Evolutionary conservation across 768 basidiomycete genomes (phyloP).

Genomic region (Neoboletus subvelutipes): DNA sequence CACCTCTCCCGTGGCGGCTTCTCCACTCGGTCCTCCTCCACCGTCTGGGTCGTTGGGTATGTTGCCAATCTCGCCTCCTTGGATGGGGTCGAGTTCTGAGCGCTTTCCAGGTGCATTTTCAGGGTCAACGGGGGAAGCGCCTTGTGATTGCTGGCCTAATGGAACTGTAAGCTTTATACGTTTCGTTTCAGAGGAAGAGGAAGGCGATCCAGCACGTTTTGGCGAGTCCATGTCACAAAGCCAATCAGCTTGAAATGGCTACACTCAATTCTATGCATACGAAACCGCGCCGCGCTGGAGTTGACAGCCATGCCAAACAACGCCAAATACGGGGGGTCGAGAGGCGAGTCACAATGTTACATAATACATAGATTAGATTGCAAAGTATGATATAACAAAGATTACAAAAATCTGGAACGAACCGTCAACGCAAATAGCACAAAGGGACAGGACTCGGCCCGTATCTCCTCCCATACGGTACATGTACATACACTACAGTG

Average conservation of each 20-base stretch:
- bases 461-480: not conserved
- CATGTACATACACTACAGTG: not conserved
- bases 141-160: conserved; percentile 49
- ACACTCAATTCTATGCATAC: conserved; percentile 12
- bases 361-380: not conserved
- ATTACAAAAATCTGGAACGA: not conserved
- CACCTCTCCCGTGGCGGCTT: conserved; percentile 33
- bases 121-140: conserved; percentile 74
- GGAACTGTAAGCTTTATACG: conserved; percentile 56
- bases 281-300: conserved; percentile 6
- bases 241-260: conserved; percentile 27
- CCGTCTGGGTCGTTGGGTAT: conserved; percentile 43
- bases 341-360: not conserved
- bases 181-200: conserved; percentile 54
- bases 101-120: conserved; percentile 83
- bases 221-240: conserved; percentile 55
- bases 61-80: conserved; percentile 77
- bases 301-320: conserved; percentile 13
- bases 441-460: not conserved
- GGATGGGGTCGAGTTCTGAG: conserved; percentile 82
- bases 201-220: conserved; percentile 62
- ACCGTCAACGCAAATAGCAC: not conserved
- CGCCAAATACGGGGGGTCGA: conserved; percentile 22
- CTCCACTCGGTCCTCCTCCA: conserved; percentile 14
- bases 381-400: not conserved